phyloP scores from a whole-genome alignment of 768 basidiomycete species.

The Clathrus columnatus region DNA sequence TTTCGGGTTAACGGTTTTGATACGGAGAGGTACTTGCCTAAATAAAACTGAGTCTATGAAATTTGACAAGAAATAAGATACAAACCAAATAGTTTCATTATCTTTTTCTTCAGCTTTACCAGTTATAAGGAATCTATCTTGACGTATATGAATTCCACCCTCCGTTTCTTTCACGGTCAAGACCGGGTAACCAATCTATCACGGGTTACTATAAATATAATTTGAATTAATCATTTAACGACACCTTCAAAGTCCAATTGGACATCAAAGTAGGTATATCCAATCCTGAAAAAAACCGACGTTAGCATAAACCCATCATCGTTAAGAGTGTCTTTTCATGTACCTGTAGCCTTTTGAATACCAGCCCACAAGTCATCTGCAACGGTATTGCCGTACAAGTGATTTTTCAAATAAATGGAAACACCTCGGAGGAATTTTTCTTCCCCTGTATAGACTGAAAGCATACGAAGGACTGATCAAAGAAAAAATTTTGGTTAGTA shows the following conservation, averaged over 20 bases:
- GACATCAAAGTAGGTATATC: conserved; percentile 79
- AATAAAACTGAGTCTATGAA: not conserved
- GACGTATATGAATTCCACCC: conserved; percentile 67
- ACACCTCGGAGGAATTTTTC: conserved; percentile 83
- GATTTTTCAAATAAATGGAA: conserved; percentile 84
- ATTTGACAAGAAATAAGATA: not conserved
- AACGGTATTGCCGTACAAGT: conserved; percentile 75
- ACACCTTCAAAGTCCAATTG: conserved; percentile 80
- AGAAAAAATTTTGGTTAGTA: not conserved
- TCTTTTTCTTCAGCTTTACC: conserved; percentile 73
- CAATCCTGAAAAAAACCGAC: conserved; percentile 32
- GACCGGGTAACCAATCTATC: conserved; percentile 79
- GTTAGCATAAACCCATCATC: not conserved
- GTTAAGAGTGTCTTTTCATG: not conserved
- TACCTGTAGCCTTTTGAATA: conserved; percentile 63
- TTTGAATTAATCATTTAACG: not conserved
- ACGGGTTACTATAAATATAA: too few relatives aligned
- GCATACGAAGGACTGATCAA: conserved; percentile 81
- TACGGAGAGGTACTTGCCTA: conserved; percentile 53
- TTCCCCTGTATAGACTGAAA: conserved; percentile 84
- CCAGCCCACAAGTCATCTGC: conserved; percentile 87
- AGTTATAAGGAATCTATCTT: conserved; percentile 88
- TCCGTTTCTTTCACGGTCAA: conserved; percentile 73
- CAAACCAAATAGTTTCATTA: conserved; percentile 80
- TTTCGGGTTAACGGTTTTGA: conserved; percentile 51